phyloP scores from a whole-genome alignment of 2,329 filamentous ascomycete genomes.

The Claviceps fusiformis region DNA sequence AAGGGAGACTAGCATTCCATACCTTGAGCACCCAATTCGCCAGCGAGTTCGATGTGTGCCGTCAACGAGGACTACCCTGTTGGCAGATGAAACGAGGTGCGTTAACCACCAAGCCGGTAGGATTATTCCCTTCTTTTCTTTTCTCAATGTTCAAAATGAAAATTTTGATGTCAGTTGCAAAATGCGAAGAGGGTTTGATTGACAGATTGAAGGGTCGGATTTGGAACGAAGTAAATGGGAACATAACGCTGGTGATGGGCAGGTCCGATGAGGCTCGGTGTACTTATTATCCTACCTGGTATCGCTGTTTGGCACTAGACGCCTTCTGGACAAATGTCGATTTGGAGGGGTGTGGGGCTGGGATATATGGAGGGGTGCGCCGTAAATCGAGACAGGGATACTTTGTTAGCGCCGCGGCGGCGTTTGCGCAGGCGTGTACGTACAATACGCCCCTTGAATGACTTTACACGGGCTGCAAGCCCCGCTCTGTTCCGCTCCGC shows the following conservation, averaged over 20 bases:
- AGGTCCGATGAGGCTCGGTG: constrained; percentile 6
- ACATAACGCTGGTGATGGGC: background rate
- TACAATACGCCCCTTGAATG: too few relatives aligned
- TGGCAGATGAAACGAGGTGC: background rate
- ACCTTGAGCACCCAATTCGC: background rate
- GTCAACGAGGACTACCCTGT: background rate
- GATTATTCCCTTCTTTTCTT: background rate
- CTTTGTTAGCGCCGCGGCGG: background rate
- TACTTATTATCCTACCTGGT: background rate
- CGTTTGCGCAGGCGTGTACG: background rate
- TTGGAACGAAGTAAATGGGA: constrained; percentile 2
- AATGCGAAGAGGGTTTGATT: background rate
- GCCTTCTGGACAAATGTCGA: background rate
- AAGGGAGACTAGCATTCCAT: background rate
- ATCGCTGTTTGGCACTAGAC: constrained; percentile 1
- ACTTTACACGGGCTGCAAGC: too few relatives aligned
- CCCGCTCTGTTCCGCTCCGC: too few relatives aligned
- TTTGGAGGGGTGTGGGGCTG: constrained; percentile 1
- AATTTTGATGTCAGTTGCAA: background rate
- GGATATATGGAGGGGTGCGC: background rate
- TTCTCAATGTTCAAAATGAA: background rate
- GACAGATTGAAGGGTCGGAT: background rate
- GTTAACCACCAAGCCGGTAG: background rate
- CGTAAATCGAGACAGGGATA: background rate
- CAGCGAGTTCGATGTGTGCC: background rate